These are phyloP conservation scores for Boletus tomentosulus DNA, from an alignment of 768 basidiomycete species.

Conservation along the genomic window DNA sequence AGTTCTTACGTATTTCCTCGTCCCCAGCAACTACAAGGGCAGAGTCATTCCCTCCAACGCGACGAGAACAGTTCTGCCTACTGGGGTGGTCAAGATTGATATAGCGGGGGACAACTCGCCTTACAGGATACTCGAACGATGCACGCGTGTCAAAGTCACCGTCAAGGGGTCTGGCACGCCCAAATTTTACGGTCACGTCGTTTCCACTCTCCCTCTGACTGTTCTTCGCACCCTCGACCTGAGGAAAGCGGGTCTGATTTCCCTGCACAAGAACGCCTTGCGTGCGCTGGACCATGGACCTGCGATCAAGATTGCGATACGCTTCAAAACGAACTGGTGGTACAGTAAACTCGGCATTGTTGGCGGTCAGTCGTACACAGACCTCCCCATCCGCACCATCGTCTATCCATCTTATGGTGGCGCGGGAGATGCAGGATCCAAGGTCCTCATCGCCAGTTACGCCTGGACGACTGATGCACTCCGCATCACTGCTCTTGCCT, in stretches of 20 bases:
- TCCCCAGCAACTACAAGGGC: background rate
- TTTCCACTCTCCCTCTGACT: constrained; percentile 38
- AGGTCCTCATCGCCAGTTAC: constrained; percentile 40
- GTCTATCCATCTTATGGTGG: constrained; percentile 43
- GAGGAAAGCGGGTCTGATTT: constrained; percentile 22
- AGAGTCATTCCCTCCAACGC: background rate
- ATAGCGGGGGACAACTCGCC: background rate
- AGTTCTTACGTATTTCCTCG: background rate
- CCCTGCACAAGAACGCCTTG: constrained; percentile 35
- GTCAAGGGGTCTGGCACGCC: constrained; percentile 1
- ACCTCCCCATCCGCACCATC: constrained; percentile 36
- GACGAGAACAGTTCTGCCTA: background rate
- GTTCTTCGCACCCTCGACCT: constrained; percentile 35
- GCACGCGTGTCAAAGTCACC: constrained; percentile 2
- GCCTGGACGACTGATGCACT: constrained; percentile 38
- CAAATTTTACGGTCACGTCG: constrained; percentile 35
- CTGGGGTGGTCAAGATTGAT: background rate
- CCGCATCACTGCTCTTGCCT: constrained; percentile 35
- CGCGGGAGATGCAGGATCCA: constrained; percentile 15
- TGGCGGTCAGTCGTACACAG: constrained; percentile 42
- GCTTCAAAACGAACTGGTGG: constrained; percentile 45
- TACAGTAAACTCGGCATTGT: constrained; percentile 29
- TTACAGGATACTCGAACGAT: background rate
- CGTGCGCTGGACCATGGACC: constrained; percentile 36
- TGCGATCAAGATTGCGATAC: constrained; percentile 40